Evolutionary conservation across 2,329 filamentous ascomycete genomes (phyloP).

Genomic region (Atkinsonella texensis): DNA sequence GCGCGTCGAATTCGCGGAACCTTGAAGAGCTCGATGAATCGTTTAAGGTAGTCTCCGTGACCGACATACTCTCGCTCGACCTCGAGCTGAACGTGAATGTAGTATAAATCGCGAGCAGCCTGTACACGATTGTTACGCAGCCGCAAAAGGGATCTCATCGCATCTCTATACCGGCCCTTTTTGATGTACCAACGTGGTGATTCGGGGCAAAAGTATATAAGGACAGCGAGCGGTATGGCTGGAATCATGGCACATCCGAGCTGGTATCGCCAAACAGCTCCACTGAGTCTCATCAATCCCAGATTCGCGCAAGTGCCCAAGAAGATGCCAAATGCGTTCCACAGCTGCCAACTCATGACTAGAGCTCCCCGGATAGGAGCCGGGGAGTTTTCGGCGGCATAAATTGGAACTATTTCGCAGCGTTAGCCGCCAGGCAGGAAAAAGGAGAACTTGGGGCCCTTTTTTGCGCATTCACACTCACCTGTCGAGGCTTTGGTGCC

Average conservation of each 20-base stretch:
- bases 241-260: conserved; percentile 53
- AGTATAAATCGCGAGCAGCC: conserved; percentile 49
- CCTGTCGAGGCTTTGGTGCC: conserved; percentile 57
- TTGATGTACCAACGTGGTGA: conserved; percentile 57
- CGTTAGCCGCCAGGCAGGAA: neutral
- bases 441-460: neutral
- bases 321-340: conserved; percentile 51
- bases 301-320: conserved; percentile 50
- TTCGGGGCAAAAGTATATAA: conserved; percentile 56
- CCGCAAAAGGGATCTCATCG: conserved; percentile 41
- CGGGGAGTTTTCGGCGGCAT: conserved; percentile 62
- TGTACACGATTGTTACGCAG: conserved; percentile 44
- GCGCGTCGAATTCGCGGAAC: conserved; percentile 59
- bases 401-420: conserved; percentile 49
- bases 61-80: conserved; percentile 41
- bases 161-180: conserved; percentile 48
- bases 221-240: conserved; percentile 40
- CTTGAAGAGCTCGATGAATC: conserved; percentile 55
- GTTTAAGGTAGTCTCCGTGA: conserved; percentile 44
- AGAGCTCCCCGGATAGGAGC: conserved; percentile 59
- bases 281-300: conserved; percentile 25
- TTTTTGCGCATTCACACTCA: conserved; percentile 12
- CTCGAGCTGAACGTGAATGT: conserved; percentile 51
- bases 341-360: conserved; percentile 73
- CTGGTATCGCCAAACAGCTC: conserved; percentile 47